Evolutionary conservation across 345 rosid species (phyloP).

Genomic region (Populus ilicifolia): DNA sequence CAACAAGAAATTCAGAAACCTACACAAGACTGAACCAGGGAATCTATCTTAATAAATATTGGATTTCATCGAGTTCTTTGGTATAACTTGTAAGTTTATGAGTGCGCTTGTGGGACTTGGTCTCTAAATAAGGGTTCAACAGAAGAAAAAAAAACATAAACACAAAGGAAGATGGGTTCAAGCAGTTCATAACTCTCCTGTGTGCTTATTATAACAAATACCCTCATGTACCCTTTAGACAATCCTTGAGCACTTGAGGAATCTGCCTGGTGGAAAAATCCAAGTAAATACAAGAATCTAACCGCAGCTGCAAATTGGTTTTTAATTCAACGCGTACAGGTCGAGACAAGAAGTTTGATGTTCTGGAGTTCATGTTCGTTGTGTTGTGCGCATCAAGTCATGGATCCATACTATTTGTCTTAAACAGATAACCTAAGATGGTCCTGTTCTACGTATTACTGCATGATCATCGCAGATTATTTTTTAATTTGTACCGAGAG

Average conservation of each 20-base stretch:
- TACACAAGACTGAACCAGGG: neutral
- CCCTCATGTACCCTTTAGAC: conserved; percentile 1
- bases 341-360: conserved; percentile 23
- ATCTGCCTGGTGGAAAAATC: conserved; percentile 23
- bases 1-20: neutral
- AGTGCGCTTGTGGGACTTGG: conserved; percentile 22
- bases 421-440: conserved; percentile 19
- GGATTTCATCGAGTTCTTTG: neutral
- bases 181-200: conserved; percentile 2
- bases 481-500: neutral
- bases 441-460: neutral
- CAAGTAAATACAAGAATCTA: conserved; percentile 15
- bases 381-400: conserved; percentile 5
- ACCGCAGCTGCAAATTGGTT: neutral
- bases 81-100: neutral
- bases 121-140: conserved; percentile 9
- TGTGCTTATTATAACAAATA: conserved; percentile 7
- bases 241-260: conserved; percentile 21
- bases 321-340: conserved; percentile 5
- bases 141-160: neutral
- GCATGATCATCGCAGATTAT: conserved; percentile 1
- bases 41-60: neutral
- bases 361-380: conserved; percentile 19
- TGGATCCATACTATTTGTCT: neutral
- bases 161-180: conserved; percentile 6